phyloP scores from a whole-genome alignment of 257 asterid genomes.

The Solanum appendiculatum region DNA sequence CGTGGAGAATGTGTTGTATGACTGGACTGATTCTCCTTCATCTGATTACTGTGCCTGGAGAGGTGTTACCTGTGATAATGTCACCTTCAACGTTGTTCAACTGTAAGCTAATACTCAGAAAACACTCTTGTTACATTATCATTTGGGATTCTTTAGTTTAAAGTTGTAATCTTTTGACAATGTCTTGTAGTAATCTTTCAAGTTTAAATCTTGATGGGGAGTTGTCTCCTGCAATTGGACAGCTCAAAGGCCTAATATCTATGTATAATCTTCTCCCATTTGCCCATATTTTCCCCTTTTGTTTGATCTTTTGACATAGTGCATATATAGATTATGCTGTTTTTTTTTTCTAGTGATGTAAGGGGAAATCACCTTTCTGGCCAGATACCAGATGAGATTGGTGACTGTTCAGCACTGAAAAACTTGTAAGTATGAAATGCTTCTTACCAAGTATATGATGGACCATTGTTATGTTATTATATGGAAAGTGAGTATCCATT shows the following conservation, averaged over 20 bases:
- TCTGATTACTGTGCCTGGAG: conserved; percentile 91
- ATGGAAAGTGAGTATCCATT: background rate
- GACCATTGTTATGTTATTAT: background rate
- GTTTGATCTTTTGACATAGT: background rate
- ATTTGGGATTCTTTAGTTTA: background rate
- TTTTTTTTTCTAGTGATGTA: conserved; percentile 37
- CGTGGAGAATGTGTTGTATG: conserved; percentile 87
- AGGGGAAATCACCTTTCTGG: conserved; percentile 73
- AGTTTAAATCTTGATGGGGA: conserved; percentile 90
- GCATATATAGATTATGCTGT: background rate
- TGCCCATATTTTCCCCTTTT: background rate
- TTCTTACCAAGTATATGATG: background rate
- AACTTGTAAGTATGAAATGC: conserved; percentile 41
- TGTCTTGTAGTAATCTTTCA: conserved; percentile 62
- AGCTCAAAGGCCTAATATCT: conserved; percentile 53
- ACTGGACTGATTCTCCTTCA: conserved; percentile 86
- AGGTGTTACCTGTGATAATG: conserved; percentile 84
- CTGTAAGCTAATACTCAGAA: conserved; percentile 37
- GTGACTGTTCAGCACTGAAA: conserved; percentile 69
- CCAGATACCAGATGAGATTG: conserved; percentile 97
- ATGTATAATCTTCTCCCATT: conserved; percentile 28
- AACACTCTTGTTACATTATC: background rate
- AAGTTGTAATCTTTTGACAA: background rate
- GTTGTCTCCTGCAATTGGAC: conserved; percentile 85
- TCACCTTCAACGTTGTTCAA: conserved; percentile 74